Conservation (phyloP, 2,329 filamentous ascomycete genomes). For the Alternaria triticina region DNA sequence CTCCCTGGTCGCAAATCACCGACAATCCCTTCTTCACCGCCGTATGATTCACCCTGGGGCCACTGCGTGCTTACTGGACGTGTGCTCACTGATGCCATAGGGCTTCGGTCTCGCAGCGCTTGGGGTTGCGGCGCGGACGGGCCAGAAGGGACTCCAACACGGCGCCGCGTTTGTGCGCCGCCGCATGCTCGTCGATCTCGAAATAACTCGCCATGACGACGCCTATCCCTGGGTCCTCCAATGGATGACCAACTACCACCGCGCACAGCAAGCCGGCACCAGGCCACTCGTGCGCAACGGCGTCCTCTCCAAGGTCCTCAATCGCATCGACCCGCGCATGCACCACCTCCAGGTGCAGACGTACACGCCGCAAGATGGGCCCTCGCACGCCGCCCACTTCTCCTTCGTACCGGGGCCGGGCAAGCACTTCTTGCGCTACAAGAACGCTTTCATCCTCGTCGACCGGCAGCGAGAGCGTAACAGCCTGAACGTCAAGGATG, state of each 20-base stretch:
- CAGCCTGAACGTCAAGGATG: slow-evolving; percentile 77
- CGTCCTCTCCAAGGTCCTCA: slow-evolving; percentile 61
- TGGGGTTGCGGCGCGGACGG: slow-evolving; percentile 80
- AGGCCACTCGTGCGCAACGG: slow-evolving; percentile 41
- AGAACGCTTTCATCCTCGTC: slow-evolving; percentile 85
- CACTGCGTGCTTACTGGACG: slow-evolving; percentile 19
- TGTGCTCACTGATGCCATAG: slow-evolving; percentile 49
- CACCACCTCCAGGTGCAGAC: slow-evolving; percentile 71
- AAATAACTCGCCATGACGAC: slow-evolving; percentile 92
- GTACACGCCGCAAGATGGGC: slow-evolving; percentile 67
- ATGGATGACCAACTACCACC: slow-evolving; percentile 88
- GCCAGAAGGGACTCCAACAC: slow-evolving; percentile 76
- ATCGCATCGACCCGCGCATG: slow-evolving; percentile 64
- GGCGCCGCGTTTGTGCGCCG: slow-evolving; percentile 77
- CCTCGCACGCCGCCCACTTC: slow-evolving; percentile 79
- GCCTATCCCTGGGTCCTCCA: slow-evolving; percentile 94
- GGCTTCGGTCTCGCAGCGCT: slow-evolving; percentile 92
- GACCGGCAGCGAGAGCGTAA: slow-evolving; percentile 83
- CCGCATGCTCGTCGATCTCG: slow-evolving; percentile 90
- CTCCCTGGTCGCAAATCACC: slow-evolving; percentile 54
- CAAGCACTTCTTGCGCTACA: slow-evolving; percentile 84
- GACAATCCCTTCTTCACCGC: slow-evolving; percentile 63
- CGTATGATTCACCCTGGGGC: slow-evolving; percentile 57
- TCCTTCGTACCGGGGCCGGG: slow-evolving; percentile 90
- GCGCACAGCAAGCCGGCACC: slow-evolving; percentile 60